These are phyloP conservation scores for Aspergillus pseudoterreus DNA, from an alignment of 2,329 filamentous ascomycete genomes.

Conservation along the genomic window DNA sequence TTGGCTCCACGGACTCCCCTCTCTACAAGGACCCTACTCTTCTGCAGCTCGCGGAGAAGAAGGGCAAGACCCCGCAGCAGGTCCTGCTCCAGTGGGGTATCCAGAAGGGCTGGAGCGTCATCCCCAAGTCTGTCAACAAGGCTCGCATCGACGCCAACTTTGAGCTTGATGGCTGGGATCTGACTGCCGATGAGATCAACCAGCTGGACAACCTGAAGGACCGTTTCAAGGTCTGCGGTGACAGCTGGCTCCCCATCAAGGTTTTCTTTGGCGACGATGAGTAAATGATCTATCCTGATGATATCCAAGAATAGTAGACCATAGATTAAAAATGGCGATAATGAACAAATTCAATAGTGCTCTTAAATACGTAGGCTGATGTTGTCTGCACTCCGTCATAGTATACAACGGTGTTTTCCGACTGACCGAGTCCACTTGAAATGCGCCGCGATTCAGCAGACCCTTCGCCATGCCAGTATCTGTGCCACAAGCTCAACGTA, in stretches of 20 bases:
- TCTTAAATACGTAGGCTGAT: no score
- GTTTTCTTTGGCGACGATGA: constrained; percentile 84
- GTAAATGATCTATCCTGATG: constrained; percentile 41
- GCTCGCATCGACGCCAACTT: constrained; percentile 73
- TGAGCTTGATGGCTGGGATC: constrained; percentile 68
- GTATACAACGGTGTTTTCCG: no score
- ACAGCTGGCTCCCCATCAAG: constrained; percentile 67
- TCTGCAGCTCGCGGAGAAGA: constrained; percentile 52
- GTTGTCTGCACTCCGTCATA: no score
- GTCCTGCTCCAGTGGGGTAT: constrained; percentile 68
- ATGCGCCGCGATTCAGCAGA: no score
- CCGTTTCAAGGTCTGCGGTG: constrained; percentile 78
- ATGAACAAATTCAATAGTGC: neutral
- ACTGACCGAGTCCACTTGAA: no score
- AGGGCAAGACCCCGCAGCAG: constrained; percentile 54
- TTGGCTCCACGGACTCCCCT: constrained; percentile 53
- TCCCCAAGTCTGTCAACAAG: constrained; percentile 77
- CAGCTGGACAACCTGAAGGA: constrained; percentile 65
- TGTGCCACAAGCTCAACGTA: no score
- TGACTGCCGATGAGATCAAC: constrained; percentile 69
- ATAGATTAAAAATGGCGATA: constrained; percentile 17
- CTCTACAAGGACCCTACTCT: constrained; percentile 53
- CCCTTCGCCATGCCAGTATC: no score
- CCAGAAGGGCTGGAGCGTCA: constrained; percentile 75
- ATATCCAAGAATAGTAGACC: constrained; percentile 17